These are phyloP conservation scores for Coemansia sp. DNA, from an alignment of 192 early-diverging fungal species.

Conservation along the genomic window DNA sequence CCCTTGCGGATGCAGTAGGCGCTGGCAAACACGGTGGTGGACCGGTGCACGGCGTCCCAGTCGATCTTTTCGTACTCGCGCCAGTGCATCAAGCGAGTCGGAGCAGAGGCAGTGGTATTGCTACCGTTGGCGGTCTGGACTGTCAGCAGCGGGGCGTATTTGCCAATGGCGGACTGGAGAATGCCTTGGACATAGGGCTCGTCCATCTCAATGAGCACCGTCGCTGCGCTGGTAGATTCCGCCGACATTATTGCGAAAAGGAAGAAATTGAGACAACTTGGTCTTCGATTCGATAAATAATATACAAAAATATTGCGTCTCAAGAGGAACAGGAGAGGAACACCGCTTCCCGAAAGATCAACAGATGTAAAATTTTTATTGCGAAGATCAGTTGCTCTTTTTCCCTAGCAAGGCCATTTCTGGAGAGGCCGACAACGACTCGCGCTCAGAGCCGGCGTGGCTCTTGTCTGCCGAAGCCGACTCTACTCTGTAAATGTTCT, in stretches of 20 bases:
- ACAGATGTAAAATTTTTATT: neutral
- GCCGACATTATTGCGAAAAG: slow-evolving; percentile 4
- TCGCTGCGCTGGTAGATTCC: neutral
- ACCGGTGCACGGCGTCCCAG: slow-evolving; percentile 56
- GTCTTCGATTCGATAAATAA: neutral
- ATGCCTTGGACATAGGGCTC: slow-evolving; percentile 58
- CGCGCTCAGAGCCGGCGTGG: slow-evolving; percentile 19
- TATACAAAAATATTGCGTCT: too few relatives aligned
- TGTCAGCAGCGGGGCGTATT: slow-evolving; percentile 17
- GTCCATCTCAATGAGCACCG: slow-evolving; percentile 54
- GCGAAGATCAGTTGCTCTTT: neutral
- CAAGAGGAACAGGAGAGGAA: too few relatives aligned
- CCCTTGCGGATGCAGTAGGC: slow-evolving; percentile 73
- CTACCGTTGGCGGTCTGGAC: neutral
- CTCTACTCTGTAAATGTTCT: slow-evolving; percentile 39
- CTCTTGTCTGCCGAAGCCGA: slow-evolving; percentile 39
- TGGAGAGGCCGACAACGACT: neutral
- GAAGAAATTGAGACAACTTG: neutral
- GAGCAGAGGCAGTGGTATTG: neutral
- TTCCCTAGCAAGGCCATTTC: neutral
- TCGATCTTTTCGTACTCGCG: slow-evolving; percentile 69
- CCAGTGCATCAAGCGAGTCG: slow-evolving; percentile 56
- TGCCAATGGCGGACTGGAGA: slow-evolving; percentile 20
- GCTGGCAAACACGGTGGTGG: slow-evolving; percentile 42
- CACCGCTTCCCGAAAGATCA: too few relatives aligned